Percentiles rank a stretch among this genome's conserved stretches.
Evolutionary conservation across 139 green algal species (phyloP).

Genomic region (Monoraphidium neglectum): DNA sequence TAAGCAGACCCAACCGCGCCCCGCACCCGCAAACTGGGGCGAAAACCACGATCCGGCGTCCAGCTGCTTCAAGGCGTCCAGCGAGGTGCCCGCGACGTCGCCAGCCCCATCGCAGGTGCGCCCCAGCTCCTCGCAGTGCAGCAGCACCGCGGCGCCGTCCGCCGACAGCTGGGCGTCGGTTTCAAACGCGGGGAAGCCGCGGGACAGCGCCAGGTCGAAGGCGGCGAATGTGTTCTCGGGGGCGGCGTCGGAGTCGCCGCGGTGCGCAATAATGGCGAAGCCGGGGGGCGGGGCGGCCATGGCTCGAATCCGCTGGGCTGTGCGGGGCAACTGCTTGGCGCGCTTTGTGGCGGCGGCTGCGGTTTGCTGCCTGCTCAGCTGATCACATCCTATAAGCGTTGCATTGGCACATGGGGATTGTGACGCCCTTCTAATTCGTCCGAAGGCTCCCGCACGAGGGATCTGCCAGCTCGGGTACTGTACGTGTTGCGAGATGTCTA

Average conservation of each 20-base stretch:
- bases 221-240: conserved; percentile 50
- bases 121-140: conserved; percentile 45
- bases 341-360: too few species aligned
- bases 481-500: too few species aligned
- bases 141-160: conserved; percentile 38
- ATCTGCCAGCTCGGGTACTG: too few species aligned
- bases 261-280: conserved; percentile 46
- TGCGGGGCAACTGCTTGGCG: too few species aligned
- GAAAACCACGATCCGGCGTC: conserved; percentile 48
- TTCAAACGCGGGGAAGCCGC: conserved; percentile 47
- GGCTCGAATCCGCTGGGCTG: too few species aligned
- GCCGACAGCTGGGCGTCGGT: conserved; percentile 48
- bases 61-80: conserved; percentile 21
- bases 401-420: too few species aligned
- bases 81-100: background rate
- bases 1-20: background rate
- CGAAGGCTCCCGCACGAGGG: too few species aligned
- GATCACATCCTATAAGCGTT: too few species aligned
- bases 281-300: too few species aligned
- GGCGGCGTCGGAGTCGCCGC: conserved; percentile 23
- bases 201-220: conserved; percentile 40
- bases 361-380: too few species aligned
- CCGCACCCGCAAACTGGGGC: background rate
- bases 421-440: too few species aligned
- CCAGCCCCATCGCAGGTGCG: conserved; percentile 30